These are phyloP conservation scores for Microcyclospora tardicrescens DNA, from an alignment of 2,329 filamentous ascomycete genomes.

Conservation along the genomic window DNA sequence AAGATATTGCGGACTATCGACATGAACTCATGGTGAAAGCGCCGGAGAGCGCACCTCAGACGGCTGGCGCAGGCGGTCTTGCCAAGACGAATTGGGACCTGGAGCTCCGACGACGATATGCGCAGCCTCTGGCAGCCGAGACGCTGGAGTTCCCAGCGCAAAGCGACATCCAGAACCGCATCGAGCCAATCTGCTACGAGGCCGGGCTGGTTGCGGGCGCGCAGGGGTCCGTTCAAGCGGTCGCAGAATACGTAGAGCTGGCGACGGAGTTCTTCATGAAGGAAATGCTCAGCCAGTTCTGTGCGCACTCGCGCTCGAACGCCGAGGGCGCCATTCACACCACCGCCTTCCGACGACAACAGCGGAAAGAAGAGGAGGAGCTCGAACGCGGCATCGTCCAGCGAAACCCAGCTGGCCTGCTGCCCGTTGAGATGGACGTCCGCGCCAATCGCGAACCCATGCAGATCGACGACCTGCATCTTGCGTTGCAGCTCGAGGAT, in stretches of 20 bases:
- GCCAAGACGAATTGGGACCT: constrained; percentile 44
- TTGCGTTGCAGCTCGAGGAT: constrained; percentile 65
- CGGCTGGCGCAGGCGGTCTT: constrained; percentile 9
- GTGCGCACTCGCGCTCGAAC: constrained; percentile 43
- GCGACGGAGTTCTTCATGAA: constrained; percentile 52
- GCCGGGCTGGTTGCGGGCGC: constrained; percentile 43
- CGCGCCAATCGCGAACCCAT: constrained; percentile 59
- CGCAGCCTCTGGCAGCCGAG: constrained; percentile 47
- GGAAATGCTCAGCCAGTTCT: constrained; percentile 42
- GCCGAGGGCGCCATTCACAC: constrained; percentile 52
- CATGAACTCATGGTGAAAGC: constrained; percentile 17
- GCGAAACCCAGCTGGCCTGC: constrained; percentile 60
- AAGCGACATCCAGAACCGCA: constrained; percentile 43
- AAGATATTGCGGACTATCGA: constrained; percentile 15
- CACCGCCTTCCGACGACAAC: constrained; percentile 59
- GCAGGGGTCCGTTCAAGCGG: constrained; percentile 28
- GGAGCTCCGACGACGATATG: constrained; percentile 52
- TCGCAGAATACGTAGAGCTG: constrained; percentile 47
- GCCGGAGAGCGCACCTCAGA: constrained; percentile 11
- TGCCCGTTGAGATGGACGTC: constrained; percentile 70
- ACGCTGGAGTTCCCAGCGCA: constrained; percentile 50
- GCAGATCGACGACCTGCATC: constrained; percentile 62
- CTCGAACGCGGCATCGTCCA: constrained; percentile 60
- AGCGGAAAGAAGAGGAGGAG: constrained; percentile 63
- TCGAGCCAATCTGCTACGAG: constrained; percentile 54